Evolutionary conservation across 1,284 basidiomycete genomes (phyloP).

Genomic region (Pisolithus thermaeus): DNA sequence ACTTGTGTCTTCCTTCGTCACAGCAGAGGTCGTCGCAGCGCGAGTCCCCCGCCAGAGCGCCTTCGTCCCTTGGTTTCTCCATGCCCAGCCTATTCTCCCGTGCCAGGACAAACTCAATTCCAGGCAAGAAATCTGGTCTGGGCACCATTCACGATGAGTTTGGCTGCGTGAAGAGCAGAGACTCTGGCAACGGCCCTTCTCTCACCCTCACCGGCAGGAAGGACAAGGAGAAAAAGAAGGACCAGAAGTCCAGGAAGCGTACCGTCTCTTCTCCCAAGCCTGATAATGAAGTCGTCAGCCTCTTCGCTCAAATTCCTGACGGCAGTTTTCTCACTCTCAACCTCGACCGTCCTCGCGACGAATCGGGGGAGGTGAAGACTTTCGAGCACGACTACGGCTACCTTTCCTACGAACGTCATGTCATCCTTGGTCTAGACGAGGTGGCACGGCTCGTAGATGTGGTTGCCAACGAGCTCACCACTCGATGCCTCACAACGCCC

Average conservation of each 20-base stretch:
- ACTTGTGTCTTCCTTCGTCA: constrained; percentile 7
- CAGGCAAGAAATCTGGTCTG: constrained; percentile 14
- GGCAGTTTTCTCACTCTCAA: constrained; percentile 58
- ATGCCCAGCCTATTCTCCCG: constrained; percentile 58
- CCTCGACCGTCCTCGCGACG: constrained; percentile 43
- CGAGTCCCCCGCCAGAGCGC: constrained; percentile 7
- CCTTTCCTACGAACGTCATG: constrained; percentile 63
- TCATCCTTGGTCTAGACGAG: constrained; percentile 72
- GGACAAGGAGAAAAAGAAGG: constrained; percentile 52
- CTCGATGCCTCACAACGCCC: constrained; percentile 77
- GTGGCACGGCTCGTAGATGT: constrained; percentile 65
- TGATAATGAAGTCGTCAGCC: constrained; percentile 29
- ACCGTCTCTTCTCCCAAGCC: constrained; percentile 32
- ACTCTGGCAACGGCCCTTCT: constrained; percentile 22
- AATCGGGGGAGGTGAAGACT: constrained; percentile 28
- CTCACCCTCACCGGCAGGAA: constrained; percentile 21
- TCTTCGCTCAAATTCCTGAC: constrained; percentile 45
- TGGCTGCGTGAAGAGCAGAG: constrained; percentile 49
- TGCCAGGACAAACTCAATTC: constrained; percentile 46
- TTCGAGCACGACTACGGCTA: constrained; percentile 61
- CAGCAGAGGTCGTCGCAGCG: constrained; percentile 15
- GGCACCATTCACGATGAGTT: constrained; percentile 52
- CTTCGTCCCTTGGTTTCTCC: constrained; percentile 18
- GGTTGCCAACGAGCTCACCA: constrained; percentile 65
- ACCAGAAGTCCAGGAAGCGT: constrained; percentile 34